These are phyloP conservation scores for Poronia punctata DNA, from an alignment of 495 filamentous ascomycete genomes.

Conservation along the genomic window DNA sequence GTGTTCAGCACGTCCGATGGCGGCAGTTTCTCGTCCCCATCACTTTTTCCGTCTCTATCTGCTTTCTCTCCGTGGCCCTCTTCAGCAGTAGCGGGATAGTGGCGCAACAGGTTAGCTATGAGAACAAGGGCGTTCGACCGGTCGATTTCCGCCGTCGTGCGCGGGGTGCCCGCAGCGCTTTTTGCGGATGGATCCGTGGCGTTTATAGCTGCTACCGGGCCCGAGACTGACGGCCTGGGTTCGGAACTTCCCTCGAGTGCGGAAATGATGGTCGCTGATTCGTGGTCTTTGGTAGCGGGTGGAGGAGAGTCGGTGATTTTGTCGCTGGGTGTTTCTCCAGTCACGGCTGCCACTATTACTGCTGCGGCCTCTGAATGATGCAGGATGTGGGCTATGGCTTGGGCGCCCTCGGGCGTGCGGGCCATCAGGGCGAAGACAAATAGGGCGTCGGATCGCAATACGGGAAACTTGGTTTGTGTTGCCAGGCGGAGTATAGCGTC, in stretches of 20 bases:
- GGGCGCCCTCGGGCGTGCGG: slow-evolving; percentile 39
- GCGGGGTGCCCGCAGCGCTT: slow-evolving; percentile 18
- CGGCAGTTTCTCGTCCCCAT: slow-evolving; percentile 12
- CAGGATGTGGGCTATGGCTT: slow-evolving; percentile 43
- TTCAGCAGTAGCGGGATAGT: slow-evolving; percentile 30
- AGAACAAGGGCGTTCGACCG: slow-evolving; percentile 60
- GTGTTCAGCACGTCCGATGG: not conserved
- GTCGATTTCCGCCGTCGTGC: slow-evolving; percentile 39
- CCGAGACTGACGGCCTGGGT: slow-evolving; percentile 5
- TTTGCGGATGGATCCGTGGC: no score
- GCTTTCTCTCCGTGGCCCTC: slow-evolving; percentile 26
- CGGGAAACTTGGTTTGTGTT: slow-evolving; percentile 60
- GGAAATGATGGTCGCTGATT: no score
- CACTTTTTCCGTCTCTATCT: no score
- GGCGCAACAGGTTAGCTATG: slow-evolving; percentile 49
- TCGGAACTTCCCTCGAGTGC: no score
- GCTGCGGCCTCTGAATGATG: slow-evolving; percentile 39
- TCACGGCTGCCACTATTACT: slow-evolving; percentile 46
- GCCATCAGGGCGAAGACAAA: slow-evolving; percentile 71
- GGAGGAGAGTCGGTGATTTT: not conserved
- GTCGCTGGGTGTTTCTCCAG: slow-evolving; percentile 16
- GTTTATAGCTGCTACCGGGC: slow-evolving; percentile 23
- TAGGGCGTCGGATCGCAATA: slow-evolving; percentile 64
- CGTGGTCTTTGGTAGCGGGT: not conserved
- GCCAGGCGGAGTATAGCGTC: slow-evolving; percentile 55